These are phyloP conservation scores for Ramularia endophylla DNA, from an alignment of 2,329 filamentous ascomycete genomes.

Conservation along the genomic window DNA sequence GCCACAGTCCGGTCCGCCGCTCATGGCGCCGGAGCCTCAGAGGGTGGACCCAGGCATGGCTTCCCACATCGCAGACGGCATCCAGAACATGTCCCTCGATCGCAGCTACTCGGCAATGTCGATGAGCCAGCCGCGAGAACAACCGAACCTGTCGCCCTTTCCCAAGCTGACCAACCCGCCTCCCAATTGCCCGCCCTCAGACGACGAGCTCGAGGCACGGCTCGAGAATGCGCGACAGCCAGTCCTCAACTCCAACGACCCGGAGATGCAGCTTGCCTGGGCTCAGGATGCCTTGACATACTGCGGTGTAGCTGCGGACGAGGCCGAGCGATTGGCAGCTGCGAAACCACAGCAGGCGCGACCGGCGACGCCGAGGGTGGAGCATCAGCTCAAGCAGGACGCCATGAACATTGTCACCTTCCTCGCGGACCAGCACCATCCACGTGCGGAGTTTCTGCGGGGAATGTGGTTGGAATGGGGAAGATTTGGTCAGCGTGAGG, in stretches of 20 bases:
- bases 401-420: constrained; percentile 89
- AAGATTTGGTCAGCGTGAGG: constrained; percentile 81
- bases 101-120: constrained; percentile 13
- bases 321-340: constrained; percentile 61
- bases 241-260: constrained; percentile 88
- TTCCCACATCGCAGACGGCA: constrained; percentile 91
- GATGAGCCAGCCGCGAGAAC: constrained; percentile 36
- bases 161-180: constrained; percentile 72
- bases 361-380: constrained; percentile 73
- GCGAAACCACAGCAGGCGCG: constrained; percentile 41
- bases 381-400: constrained; percentile 82
- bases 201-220: constrained; percentile 89
- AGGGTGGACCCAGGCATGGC: constrained; percentile 68
- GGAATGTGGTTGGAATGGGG: constrained; percentile 99
- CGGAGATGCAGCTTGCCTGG: constrained; percentile 95
- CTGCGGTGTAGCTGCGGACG: constrained; percentile 76
- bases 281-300: constrained; percentile 86
- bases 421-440: constrained; percentile 83
- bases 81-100: constrained; percentile 72
- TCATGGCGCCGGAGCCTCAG: constrained; percentile 65
- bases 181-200: constrained; percentile 84
- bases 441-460: constrained; percentile 87
- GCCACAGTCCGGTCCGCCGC: constrained; percentile 50
- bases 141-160: constrained; percentile 85
- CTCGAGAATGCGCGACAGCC: constrained; percentile 76